These are phyloP conservation scores for Abrus pulchellus DNA, from an alignment of 306 rosid genomes.

Conservation along the genomic window DNA sequence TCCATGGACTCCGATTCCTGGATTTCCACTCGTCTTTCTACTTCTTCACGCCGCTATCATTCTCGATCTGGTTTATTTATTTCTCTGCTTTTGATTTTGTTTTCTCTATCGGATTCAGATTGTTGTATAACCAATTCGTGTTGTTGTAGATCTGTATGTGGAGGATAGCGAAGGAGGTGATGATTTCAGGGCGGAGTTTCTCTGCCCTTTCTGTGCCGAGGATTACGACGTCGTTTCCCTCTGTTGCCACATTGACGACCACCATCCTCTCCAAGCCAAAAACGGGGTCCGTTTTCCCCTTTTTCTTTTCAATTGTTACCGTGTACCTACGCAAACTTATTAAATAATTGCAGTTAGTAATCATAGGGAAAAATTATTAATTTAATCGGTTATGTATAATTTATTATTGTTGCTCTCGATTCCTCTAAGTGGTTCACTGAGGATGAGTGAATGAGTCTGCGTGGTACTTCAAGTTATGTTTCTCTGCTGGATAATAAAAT, in stretches of 20 bases:
- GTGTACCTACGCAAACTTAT: neutral
- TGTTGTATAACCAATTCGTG: neutral
- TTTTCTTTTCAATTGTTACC: neutral
- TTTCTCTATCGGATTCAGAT: neutral
- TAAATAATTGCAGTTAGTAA: neutral
- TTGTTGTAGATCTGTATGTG: slow-evolving; percentile 66
- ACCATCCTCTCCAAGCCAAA: slow-evolving; percentile 74
- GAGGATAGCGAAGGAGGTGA: slow-evolving; percentile 54
- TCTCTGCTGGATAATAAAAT: neutral
- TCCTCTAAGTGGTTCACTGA: neutral
- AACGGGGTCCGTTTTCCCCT: slow-evolving; percentile 58
- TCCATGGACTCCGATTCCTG: slow-evolving; percentile 80
- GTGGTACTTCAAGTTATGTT: neutral
- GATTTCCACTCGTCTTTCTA: slow-evolving; percentile 61
- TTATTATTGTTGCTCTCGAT: neutral
- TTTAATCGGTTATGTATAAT: neutral
- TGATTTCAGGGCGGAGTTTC: slow-evolving; percentile 70
- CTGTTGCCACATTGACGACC: slow-evolving; percentile 88
- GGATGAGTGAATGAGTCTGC: slow-evolving; percentile 21
- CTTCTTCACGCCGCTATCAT: slow-evolving; percentile 61
- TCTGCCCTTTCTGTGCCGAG: slow-evolving; percentile 83
- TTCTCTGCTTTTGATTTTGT: neutral
- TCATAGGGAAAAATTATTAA: neutral
- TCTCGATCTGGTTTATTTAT: slow-evolving; percentile 69
- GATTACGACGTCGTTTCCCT: slow-evolving; percentile 85